Percentiles rank a stretch among this genome's conserved stretches.
Evolutionary conservation across 805 yeast genomes (phyloP).

Genomic region (Saccharomycopsis sp.): DNA sequence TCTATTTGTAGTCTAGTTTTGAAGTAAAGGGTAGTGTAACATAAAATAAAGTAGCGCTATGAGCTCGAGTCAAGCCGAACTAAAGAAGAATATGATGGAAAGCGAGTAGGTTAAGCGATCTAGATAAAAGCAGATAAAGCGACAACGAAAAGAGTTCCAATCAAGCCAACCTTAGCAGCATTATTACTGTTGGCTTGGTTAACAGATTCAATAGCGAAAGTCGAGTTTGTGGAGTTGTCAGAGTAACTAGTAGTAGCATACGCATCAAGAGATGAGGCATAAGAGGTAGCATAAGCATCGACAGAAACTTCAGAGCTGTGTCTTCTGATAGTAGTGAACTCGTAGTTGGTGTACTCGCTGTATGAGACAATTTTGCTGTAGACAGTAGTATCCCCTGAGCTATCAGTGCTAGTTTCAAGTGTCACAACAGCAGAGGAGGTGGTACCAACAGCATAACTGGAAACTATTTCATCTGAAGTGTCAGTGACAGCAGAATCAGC

Average conservation of each 20-base stretch:
- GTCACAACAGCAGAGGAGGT: conserved; percentile 27
- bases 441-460: not conserved
- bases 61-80: not conserved
- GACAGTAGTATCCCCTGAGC: conserved; percentile 11
- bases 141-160: not conserved
- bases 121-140: not conserved
- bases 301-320: not conserved
- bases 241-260: not conserved
- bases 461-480: not conserved
- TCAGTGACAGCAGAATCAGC: conserved; percentile 7
- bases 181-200: not conserved
- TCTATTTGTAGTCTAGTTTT: not conserved
- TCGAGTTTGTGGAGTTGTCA: not conserved
- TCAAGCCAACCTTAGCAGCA: not conserved
- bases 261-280: not conserved
- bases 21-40: not conserved
- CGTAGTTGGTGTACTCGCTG: not conserved
- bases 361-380: not conserved
- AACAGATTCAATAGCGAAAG: not conserved
- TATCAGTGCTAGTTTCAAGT: conserved; percentile 21
- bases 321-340: not conserved
- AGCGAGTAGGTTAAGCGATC: not conserved
- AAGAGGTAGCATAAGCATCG: not conserved
- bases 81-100: not conserved
- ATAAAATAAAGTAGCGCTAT: not conserved